These are phyloP conservation scores for Diatrype stigma DNA, from an alignment of 2,329 filamentous ascomycete species.

Conservation along the genomic window DNA sequence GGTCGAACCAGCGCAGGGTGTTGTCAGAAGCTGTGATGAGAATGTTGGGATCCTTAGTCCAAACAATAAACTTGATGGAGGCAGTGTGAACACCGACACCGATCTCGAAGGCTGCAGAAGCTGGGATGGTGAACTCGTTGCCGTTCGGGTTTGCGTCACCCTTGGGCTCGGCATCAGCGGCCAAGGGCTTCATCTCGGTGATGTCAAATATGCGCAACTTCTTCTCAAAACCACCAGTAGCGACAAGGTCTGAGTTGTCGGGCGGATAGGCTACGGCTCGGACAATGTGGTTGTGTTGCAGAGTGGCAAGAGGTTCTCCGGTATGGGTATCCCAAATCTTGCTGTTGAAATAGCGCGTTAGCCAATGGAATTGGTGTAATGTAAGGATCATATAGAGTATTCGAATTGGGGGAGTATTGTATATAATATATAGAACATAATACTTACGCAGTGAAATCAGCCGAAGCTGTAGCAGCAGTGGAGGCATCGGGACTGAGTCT, in stretches of 20 bases:
- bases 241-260: slow-evolving; percentile 76
- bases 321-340: slow-evolving; percentile 98
- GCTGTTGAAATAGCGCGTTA: slow-evolving; percentile 42
- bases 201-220: slow-evolving; percentile 93
- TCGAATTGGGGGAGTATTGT: no score
- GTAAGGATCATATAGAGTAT: background rate
- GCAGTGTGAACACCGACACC: slow-evolving; percentile 78
- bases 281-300: slow-evolving; percentile 93
- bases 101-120: slow-evolving; percentile 76
- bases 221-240: slow-evolving; percentile 94
- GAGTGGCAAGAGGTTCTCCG: slow-evolving; percentile 79
- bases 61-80: slow-evolving; percentile 94
- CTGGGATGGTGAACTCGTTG: slow-evolving; percentile 44
- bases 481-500: slow-evolving; percentile 83
- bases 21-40: slow-evolving; percentile 91
- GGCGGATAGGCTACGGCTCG: slow-evolving; percentile 87
- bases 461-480: slow-evolving; percentile 87
- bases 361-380: slow-evolving; percentile 9
- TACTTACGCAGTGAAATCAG: slow-evolving; percentile 87
- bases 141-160: slow-evolving; percentile 25
- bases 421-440: background rate
- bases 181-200: slow-evolving; percentile 49
- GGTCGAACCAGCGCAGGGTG: slow-evolving; percentile 89
- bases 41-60: slow-evolving; percentile 83
- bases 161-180: slow-evolving; percentile 25